These are phyloP conservation scores for Gastrolobium villosum DNA, from an alignment of 306 rosid genomes.

Conservation along the genomic window DNA sequence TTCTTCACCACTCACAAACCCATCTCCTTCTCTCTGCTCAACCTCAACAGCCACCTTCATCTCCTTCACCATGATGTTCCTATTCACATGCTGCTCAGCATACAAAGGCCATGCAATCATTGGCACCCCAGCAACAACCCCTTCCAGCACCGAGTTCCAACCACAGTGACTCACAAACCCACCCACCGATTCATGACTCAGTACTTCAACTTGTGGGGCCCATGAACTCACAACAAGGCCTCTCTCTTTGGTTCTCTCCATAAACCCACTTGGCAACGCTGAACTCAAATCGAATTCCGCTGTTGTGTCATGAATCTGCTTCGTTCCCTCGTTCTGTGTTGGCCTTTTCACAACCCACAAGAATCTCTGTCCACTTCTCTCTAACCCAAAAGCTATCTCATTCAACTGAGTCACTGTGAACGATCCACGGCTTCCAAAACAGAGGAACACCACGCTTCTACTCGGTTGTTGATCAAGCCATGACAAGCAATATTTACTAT, in stretches of 20 bases:
- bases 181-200: conserved; percentile 43
- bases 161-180: conserved; percentile 55
- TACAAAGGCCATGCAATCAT: conserved; percentile 55
- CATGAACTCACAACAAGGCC: conserved; percentile 46
- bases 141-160: conserved; percentile 58
- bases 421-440: conserved; percentile 54
- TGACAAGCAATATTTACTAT: conserved; percentile 33
- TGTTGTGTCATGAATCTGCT: neutral
- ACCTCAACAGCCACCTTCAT: conserved; percentile 51
- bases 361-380: conserved; percentile 48
- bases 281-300: conserved; percentile 28
- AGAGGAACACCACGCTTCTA: conserved; percentile 48
- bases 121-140: conserved; percentile 54
- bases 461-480: conserved; percentile 50
- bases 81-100: conserved; percentile 55
- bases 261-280: conserved; percentile 44
- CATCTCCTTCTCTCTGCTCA: conserved; percentile 43
- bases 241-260: conserved; percentile 45
- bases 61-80: conserved; percentile 46
- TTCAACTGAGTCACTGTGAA: conserved; percentile 43
- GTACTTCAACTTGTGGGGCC: conserved; percentile 54
- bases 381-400: conserved; percentile 51
- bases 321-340: neutral
- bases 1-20: conserved; percentile 46
- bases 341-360: conserved; percentile 51